phyloP scores from a whole-genome alignment of 768 basidiomycete species.

The Tricholoma hemisulphureum region DNA sequence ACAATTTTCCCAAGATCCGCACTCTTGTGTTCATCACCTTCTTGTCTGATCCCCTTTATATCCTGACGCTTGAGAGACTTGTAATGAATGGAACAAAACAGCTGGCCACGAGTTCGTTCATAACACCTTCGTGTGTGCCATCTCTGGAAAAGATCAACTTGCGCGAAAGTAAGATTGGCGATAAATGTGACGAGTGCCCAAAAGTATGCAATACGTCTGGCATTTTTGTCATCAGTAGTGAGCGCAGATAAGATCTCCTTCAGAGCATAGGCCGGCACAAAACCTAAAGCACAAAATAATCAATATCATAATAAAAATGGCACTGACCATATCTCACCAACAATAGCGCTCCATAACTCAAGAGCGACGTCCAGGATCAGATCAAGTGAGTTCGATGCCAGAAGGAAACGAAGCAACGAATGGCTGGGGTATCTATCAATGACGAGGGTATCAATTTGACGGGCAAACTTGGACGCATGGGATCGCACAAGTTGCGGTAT shows the following conservation, averaged over 20 bases:
- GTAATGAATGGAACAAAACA: slow-evolving; percentile 69
- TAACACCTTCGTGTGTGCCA: slow-evolving; percentile 72
- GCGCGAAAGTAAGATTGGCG: slow-evolving; percentile 65
- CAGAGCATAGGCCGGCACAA: slow-evolving; percentile 64
- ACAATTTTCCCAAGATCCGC: slow-evolving; percentile 72
- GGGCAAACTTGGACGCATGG: background rate
- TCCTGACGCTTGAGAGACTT: slow-evolving; percentile 64
- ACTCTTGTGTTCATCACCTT: slow-evolving; percentile 36
- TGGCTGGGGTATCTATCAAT: slow-evolving; percentile 47
- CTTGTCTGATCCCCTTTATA: slow-evolving; percentile 42
- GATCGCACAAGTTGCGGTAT: slow-evolving; percentile 43
- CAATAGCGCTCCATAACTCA: slow-evolving; percentile 58
- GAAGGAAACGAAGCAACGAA: slow-evolving; percentile 59
- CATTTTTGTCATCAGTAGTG: slow-evolving; percentile 39
- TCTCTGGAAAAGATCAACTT: slow-evolving; percentile 58
- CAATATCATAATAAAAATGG: background rate
- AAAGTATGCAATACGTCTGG: slow-evolving; percentile 48
- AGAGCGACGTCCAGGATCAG: slow-evolving; percentile 57
- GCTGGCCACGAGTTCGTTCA: slow-evolving; percentile 67
- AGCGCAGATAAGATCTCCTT: slow-evolving; percentile 58
- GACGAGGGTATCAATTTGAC: background rate
- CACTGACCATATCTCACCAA: slow-evolving; percentile 35
- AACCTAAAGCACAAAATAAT: slow-evolving; percentile 40
- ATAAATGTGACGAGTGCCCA: slow-evolving; percentile 62
- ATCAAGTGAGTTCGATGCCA: slow-evolving; percentile 68